phyloP scores from a whole-genome alignment of 805 yeast genomes.

The Wickerhamomyces chaumierensis region DNA sequence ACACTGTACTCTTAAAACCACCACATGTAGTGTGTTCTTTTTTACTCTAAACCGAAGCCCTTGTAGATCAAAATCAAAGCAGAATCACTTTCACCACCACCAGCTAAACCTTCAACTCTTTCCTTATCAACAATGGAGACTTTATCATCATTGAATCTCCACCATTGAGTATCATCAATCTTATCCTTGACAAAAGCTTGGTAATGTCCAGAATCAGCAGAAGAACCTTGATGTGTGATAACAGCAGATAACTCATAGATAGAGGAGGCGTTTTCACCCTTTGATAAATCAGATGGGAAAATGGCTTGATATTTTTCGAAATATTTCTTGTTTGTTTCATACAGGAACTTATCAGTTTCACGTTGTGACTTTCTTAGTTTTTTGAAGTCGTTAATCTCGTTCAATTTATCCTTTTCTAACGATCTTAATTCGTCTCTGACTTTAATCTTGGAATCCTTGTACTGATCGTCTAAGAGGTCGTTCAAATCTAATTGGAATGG shows the following conservation, averaged over 20 bases:
- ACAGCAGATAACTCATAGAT: constrained; percentile 76
- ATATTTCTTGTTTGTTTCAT: constrained; percentile 43
- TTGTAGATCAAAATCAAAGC: constrained; percentile 84
- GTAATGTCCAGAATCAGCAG: constrained; percentile 96
- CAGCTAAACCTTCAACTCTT: constrained; percentile 76
- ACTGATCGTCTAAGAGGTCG: constrained; percentile 74
- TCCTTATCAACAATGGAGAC: constrained; percentile 71
- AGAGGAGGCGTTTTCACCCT: constrained; percentile 77
- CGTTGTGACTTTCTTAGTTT: constrained; percentile 33
- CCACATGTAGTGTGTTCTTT: no score
- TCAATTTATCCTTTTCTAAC: constrained; percentile 64
- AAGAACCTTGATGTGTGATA: constrained; percentile 88
- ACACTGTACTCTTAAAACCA: no score
- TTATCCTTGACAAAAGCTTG: constrained; percentile 79
- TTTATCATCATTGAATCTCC: constrained; percentile 89
- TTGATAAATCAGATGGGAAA: constrained; percentile 33
- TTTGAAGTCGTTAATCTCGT: constrained; percentile 61
- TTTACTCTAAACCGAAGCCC: constrained; percentile 57
- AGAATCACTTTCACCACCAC: constrained; percentile 97
- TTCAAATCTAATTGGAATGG: constrained; percentile 88
- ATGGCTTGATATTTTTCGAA: constrained; percentile 29
- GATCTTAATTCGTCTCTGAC: constrained; percentile 69
- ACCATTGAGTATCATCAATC: constrained; percentile 75
- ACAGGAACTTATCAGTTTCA: constrained; percentile 38
- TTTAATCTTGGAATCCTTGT: constrained; percentile 53